phyloP scores from a whole-genome alignment of 2,329 filamentous ascomycete species.

The Lachnellula suecica region DNA sequence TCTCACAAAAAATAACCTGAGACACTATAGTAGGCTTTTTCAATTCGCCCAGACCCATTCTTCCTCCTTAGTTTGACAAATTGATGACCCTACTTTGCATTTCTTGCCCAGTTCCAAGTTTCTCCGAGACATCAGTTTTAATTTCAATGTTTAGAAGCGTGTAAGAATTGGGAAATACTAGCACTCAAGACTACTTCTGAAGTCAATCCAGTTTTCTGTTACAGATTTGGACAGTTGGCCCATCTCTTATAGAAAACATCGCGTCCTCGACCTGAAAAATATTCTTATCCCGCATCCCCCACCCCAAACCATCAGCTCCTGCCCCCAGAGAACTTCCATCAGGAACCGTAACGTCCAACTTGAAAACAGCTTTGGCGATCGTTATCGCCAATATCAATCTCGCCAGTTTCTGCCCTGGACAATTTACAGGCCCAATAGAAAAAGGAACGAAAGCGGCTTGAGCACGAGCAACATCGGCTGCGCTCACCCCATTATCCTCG shows the following conservation, averaged over 20 bases:
- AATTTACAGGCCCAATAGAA: constrained; percentile 21
- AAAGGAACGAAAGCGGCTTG: constrained; percentile 24
- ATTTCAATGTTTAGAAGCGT: too few species aligned
- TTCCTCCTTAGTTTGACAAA: too few species aligned
- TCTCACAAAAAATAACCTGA: too few species aligned
- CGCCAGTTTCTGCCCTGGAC: constrained; percentile 26
- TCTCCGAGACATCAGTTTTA: too few species aligned
- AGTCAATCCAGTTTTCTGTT: too few species aligned
- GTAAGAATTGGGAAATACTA: too few species aligned
- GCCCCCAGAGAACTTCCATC: background rate
- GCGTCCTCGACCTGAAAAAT: background rate
- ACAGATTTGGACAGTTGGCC: too few species aligned
- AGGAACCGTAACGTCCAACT: background rate
- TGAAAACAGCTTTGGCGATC: constrained; percentile 13
- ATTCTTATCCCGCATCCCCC: constrained; percentile 3
- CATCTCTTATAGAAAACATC: background rate
- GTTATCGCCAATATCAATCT: constrained; percentile 22
- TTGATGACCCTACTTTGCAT: too few species aligned
- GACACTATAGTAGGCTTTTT: too few species aligned
- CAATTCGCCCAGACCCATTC: too few species aligned
- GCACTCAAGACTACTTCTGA: too few species aligned
- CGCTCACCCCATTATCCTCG: constrained; percentile 22
- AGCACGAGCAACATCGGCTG: constrained; percentile 9
- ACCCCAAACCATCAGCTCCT: background rate
- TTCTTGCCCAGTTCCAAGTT: too few species aligned